Conservation (phyloP, 164 flowering plant genomes). For the Chloranthus sessilifolius region DNA sequence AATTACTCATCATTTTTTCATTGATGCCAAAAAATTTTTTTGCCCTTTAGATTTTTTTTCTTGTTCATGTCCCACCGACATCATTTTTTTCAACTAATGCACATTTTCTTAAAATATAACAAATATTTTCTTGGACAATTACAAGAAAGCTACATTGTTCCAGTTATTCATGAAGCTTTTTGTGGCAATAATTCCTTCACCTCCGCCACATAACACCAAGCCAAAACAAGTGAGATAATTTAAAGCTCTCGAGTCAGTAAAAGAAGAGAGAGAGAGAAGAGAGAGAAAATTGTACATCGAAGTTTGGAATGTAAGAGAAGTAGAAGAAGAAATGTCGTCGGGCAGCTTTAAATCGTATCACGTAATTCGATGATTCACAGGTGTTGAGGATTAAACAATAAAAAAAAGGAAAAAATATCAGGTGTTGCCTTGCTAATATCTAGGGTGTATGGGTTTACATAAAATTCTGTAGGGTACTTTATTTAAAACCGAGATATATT, state of each 20-base stretch:
- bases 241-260: conserved; percentile 19
- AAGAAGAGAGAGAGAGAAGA: conserved; percentile 9
- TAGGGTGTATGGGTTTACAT: too few relatives aligned
- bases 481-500: too few relatives aligned
- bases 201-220: conserved; percentile 36
- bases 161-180: conserved; percentile 39
- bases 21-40: conserved; percentile 16
- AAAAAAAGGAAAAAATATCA: conserved; percentile 16
- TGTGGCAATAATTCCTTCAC: conserved; percentile 50
- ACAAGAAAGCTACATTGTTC: conserved; percentile 27
- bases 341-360: conserved; percentile 68
- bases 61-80: conserved; percentile 22
- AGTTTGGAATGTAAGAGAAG: conserved; percentile 37
- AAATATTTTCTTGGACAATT: conserved; percentile 23
- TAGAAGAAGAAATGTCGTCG: conserved; percentile 37
- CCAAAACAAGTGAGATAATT: conserved; percentile 17
- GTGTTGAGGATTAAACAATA: conserved; percentile 40
- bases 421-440: too few relatives aligned
- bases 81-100: conserved; percentile 20
- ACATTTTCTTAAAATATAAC: conserved; percentile 1
- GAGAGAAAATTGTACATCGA: conserved; percentile 16
- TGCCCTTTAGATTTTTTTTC: conserved; percentile 21
- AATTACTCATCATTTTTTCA: conserved; percentile 53
- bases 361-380: conserved; percentile 57
- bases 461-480: too few relatives aligned